Percentiles rank a stretch among this genome's conserved stretches.
Evolutionary conservation across 2,329 filamentous ascomycete species (phyloP).

Genomic region (Leptographium lundbergii): DNA sequence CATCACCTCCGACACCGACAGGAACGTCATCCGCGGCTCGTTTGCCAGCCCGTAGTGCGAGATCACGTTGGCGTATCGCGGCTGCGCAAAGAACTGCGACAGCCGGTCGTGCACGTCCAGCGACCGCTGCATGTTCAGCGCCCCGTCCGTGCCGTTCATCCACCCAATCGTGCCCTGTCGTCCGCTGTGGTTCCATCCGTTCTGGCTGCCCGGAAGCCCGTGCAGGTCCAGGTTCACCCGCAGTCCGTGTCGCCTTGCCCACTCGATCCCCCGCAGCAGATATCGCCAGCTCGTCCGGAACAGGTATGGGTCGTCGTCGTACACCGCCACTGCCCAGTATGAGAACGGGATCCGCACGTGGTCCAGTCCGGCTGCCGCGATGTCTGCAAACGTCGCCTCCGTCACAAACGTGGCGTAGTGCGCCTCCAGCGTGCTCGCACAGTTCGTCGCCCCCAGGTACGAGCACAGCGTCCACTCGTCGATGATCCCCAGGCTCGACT

Average conservation of each 20-base stretch:
- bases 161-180: slow-evolving; percentile 69
- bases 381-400: slow-evolving; percentile 72
- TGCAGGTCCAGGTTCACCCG: slow-evolving; percentile 90
- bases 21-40: slow-evolving; percentile 75
- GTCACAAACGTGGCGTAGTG: slow-evolving; percentile 87
- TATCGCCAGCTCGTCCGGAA: slow-evolving; percentile 85
- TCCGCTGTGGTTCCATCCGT: slow-evolving; percentile 96
- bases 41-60: slow-evolving; percentile 91
- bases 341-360: slow-evolving; percentile 93
- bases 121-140: slow-evolving; percentile 64
- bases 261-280: slow-evolving; percentile 83
- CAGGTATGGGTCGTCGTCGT: slow-evolving; percentile 78
- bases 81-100: slow-evolving; percentile 84
- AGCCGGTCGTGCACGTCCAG: slow-evolving; percentile 80
- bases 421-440: slow-evolving; percentile 60
- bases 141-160: slow-evolving; percentile 82
- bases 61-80: slow-evolving; percentile 83
- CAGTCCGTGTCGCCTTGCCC: slow-evolving; percentile 80
- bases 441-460: slow-evolving; percentile 53
- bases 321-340: slow-evolving; percentile 87
- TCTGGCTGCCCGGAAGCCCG: slow-evolving; percentile 83
- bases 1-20: slow-evolving; percentile 55
- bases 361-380: slow-evolving; percentile 78
- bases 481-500: slow-evolving; percentile 51
- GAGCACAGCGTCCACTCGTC: slow-evolving; percentile 77